Conservation (phyloP, 345 rosid genomes). For the Cardamine resedifolia region DNA sequence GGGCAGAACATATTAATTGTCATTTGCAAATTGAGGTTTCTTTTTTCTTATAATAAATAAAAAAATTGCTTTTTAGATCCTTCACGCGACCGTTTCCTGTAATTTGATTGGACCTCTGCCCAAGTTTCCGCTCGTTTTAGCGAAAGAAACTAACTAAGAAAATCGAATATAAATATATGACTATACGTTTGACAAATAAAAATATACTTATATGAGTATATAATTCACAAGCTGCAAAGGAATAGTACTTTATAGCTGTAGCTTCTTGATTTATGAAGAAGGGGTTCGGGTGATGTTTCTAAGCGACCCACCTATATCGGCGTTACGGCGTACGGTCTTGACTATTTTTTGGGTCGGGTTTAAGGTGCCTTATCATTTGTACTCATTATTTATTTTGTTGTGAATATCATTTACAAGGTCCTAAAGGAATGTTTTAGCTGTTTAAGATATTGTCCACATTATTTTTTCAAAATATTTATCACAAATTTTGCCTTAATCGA, state of each 20-base stretch:
- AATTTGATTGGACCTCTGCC: constrained; percentile 30
- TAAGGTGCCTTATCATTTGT: constrained; percentile 16
- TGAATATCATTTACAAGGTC: not conserved
- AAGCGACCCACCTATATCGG: not conserved
- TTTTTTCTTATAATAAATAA: not conserved
- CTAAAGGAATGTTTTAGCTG: not conserved
- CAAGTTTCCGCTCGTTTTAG: constrained; percentile 13
- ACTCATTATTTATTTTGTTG: not conserved
- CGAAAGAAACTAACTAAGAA: not conserved
- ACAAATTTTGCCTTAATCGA: not conserved
- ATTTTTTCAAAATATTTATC: not conserved
- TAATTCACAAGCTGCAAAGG: constrained; percentile 14
- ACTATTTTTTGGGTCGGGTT: not conserved
- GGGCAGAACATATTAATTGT: constrained; percentile 29
- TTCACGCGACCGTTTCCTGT: constrained; percentile 29
- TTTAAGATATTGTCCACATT: not conserved
- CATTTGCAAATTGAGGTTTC: constrained; percentile 17
- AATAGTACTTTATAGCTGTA: not conserved
- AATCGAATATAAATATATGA: not conserved
- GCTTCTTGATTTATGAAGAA: constrained; percentile 8
- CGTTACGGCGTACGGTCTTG: not conserved
- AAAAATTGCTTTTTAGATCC: constrained; percentile 24
- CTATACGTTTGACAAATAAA: not conserved
- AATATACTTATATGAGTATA: not conserved
- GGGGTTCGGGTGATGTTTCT: not conserved